Evolutionary conservation across 805 yeast genomes (phyloP), one percentile per base, ranked within the genome.

Genomic region (Hermanozyma aechmeae): DNA sequence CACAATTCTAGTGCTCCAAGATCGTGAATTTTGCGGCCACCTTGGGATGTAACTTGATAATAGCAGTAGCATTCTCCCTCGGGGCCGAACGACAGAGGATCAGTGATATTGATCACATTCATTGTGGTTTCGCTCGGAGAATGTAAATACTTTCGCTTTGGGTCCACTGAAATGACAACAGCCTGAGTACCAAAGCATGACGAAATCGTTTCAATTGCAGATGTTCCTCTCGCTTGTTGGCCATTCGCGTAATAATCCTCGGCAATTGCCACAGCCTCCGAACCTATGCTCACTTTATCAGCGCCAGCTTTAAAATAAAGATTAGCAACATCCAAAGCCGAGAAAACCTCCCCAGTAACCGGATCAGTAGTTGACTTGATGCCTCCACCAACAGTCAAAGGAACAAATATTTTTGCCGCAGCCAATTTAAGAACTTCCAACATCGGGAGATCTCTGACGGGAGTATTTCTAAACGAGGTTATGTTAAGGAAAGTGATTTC

Each of bases 311-410:
- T 70, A 68, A 92, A 92, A 51, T 92, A 92, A 40, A 86, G 61
- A 22, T 83, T 73, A 0, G 99, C 99, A 16, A 92, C 95, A 28
- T 86, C 80, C 20, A 81, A 69, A 0, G 97, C 97, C 5, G 96
- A 77, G 10, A 84, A 73, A 6, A 55, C 45, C 6, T 81, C 75
- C 18, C 93, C 93, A 5, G 65, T 44, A 39, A 72, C 83, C 1
- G 95, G 93, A 42, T 92, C 97, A 16, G 72, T 70, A 40, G 84
- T 74, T 51, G 89, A 97, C 41, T 83, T 77, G 39, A 92, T 92
- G 26, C 99, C 99, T 33, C 99, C 99, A 25, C 99, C 99, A 24
- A 92, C 95, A 0, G 99, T 92, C 38, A 92, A 65, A 6, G 99
- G 99, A 10, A 92, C 99, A 58, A 92, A 92, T 28, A 89, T 82